phyloP scores from a whole-genome alignment of 805 yeast species.

The Metschnikowia continentalis region DNA sequence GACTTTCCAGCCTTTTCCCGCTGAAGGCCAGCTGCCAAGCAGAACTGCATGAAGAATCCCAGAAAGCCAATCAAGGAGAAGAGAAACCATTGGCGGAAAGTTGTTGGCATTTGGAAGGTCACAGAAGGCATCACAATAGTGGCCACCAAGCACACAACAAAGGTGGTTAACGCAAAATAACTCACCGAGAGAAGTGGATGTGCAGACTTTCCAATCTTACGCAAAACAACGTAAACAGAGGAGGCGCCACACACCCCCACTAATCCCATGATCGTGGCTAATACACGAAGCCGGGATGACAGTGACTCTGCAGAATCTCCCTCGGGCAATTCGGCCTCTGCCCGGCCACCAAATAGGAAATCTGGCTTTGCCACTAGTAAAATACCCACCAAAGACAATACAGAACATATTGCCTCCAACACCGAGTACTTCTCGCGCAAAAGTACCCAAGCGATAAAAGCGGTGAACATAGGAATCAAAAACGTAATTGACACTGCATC shows the following conservation, averaged over 20 bases:
- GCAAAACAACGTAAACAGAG: slow-evolving; percentile 61
- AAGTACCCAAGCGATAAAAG: slow-evolving; percentile 63
- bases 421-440: slow-evolving; percentile 63
- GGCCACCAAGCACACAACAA: slow-evolving; percentile 50
- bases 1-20: slow-evolving; percentile 75
- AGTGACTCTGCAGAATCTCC: slow-evolving; percentile 46
- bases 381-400: slow-evolving; percentile 70
- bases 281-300: slow-evolving; percentile 50
- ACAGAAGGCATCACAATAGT: slow-evolving; percentile 55
- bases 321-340: slow-evolving; percentile 26
- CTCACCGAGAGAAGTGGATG: slow-evolving; percentile 80
- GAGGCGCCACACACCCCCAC: slow-evolving; percentile 69
- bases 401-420: slow-evolving; percentile 65
- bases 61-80: slow-evolving; percentile 61
- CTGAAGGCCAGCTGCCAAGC: slow-evolving; percentile 78
- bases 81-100: slow-evolving; percentile 61
- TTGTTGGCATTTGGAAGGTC: slow-evolving; percentile 56
- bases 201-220: slow-evolving; percentile 72
- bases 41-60: slow-evolving; percentile 80
- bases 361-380: slow-evolving; percentile 76
- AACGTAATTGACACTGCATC: slow-evolving; percentile 83
- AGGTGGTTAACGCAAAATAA: slow-evolving; percentile 63
- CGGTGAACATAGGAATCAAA: slow-evolving; percentile 71
- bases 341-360: slow-evolving; percentile 53
- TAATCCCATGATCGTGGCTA: slow-evolving; percentile 62